Evolutionary conservation across 192 early-diverging fungal genomes (phyloP).

Genomic region (Jimgerdemannia lactiflua): DNA sequence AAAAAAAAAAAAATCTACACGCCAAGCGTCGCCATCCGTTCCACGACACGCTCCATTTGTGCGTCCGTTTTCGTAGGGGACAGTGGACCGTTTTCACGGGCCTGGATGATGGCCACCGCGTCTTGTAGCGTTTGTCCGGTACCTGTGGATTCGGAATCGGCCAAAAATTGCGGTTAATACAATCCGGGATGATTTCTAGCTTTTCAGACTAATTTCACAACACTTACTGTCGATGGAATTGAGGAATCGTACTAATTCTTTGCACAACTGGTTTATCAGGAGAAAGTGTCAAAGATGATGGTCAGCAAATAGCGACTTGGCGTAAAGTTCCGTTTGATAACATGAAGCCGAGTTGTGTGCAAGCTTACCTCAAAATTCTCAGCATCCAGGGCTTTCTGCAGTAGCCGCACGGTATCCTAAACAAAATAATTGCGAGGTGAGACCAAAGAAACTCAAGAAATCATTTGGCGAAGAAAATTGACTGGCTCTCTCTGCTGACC

Average conservation of each 20-base stretch:
- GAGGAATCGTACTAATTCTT: slow-evolving; percentile 76
- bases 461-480: background rate
- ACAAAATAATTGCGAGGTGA: slow-evolving; percentile 25
- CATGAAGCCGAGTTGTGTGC: background rate
- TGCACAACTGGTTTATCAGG: slow-evolving; percentile 50
- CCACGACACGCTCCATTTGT: background rate
- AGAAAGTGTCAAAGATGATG: background rate
- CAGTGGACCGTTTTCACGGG: background rate
- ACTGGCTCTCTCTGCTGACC: slow-evolving; percentile 23
- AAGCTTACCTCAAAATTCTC: slow-evolving; percentile 72
- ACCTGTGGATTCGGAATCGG: background rate
- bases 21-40: background rate
- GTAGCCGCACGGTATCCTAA: slow-evolving; percentile 60
- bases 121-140: background rate
- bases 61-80: background rate
- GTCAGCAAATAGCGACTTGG: background rate
- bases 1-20: background rate
- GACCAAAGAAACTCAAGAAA: slow-evolving; percentile 8
- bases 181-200: background rate
- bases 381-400: slow-evolving; percentile 69
- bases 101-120: background rate
- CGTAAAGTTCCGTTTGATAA: background rate
- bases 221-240: slow-evolving; percentile 71
- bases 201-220: background rate
- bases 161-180: background rate